Evolutionary conservation across 331 rosid species (phyloP), one percentile per base, ranked within the genome.

Genomic region (Pyrus hybrid): DNA sequence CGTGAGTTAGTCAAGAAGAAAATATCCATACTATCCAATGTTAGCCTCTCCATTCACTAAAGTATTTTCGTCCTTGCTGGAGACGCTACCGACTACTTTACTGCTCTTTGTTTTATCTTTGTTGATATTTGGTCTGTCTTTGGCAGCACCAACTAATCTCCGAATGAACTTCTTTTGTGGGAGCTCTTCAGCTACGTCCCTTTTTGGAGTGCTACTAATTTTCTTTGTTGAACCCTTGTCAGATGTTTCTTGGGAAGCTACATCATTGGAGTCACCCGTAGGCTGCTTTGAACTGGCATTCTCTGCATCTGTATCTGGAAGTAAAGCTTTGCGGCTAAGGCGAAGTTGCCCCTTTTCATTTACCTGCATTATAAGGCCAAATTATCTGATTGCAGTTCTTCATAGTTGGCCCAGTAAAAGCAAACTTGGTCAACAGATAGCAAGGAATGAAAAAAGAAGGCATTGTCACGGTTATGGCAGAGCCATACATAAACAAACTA

Each of bases 261-360:
- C 65, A 65, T 81, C 84, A 70, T 61, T 84, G 41, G 85, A 74
- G 72, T 83, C 77, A 43, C 67, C 82, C 5, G 86, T 63, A 41
- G 83, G 73, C 76, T 82, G 90, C 80, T 77, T 77, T 75, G 14
- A 82, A 80, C 76, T 77, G 28, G 85, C 81, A 43, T 77, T 78
- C 35, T 82, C 89, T 61, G 80, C 68, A 83, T 80, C 87, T 18
- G 89, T 35, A 64, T 83, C 91, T 10, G 93, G 97, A 87, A 90
- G 96, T 86, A 94, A 43, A 35, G 91, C 97, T 69, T 89, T 83
- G 76, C 76, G 91, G 80, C 99, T 94, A 76, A 94, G 93, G 84
- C 99, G 99, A 83, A 94, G 90, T 73, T 94, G 99, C 26, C 99
- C 97, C 82, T 88, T 90, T 25, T 89, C 96, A 85, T 94, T 94